phyloP scores from a whole-genome alignment of 1,284 basidiomycete species.

The Gymnopus androsaceus region DNA sequence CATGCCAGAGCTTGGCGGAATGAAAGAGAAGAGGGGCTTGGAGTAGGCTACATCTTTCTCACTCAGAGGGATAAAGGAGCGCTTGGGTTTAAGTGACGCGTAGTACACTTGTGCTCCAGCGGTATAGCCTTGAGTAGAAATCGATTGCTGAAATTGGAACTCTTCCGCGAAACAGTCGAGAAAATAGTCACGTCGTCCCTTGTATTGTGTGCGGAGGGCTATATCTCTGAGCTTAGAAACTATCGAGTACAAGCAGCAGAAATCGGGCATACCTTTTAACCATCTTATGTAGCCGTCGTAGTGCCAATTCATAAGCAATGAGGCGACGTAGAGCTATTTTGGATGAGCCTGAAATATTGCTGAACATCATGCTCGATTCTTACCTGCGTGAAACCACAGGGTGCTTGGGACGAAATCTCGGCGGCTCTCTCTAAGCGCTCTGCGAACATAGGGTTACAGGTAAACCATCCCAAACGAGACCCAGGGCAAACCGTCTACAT shows the following conservation, averaged over 20 bases:
- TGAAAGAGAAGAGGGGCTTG: slow-evolving; percentile 61
- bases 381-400: slow-evolving; percentile 73
- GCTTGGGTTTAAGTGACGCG: slow-evolving; percentile 39
- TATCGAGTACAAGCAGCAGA: background rate
- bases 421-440: slow-evolving; percentile 77
- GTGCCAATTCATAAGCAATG: slow-evolving; percentile 68
- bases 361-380: too few species aligned
- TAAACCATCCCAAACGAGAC: slow-evolving; percentile 79
- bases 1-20: slow-evolving; percentile 73
- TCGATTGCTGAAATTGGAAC: slow-evolving; percentile 45
- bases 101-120: slow-evolving; percentile 44
- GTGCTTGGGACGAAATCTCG: slow-evolving; percentile 73
- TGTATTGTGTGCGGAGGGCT: slow-evolving; percentile 61
- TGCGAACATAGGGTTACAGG: slow-evolving; percentile 67
- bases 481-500: slow-evolving; percentile 77
- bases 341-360: background rate
- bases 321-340: slow-evolving; percentile 57
- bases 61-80: slow-evolving; percentile 17
- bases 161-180: slow-evolving; percentile 57
- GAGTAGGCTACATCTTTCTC: slow-evolving; percentile 42
- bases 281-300: slow-evolving; percentile 75
- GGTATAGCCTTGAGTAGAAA: slow-evolving; percentile 36
- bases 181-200: slow-evolving; percentile 58
- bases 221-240: background rate
- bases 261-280: slow-evolving; percentile 49